Percentiles rank a stretch among this genome's conserved stretches.
Conservation (phyloP, 305 asterid species). For the Salvia sclarea region DNA sequence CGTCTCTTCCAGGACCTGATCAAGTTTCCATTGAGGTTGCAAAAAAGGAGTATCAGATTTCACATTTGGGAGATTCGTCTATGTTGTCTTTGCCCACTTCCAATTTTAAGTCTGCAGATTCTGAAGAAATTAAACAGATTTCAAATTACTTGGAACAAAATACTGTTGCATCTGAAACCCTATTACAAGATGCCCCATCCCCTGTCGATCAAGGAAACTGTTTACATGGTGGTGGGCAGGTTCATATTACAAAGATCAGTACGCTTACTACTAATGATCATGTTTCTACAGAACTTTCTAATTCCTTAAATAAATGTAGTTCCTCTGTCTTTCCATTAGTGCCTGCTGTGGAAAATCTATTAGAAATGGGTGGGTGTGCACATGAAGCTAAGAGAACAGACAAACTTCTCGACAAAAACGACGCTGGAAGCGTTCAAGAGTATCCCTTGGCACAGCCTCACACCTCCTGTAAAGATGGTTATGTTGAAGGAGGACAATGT, state of each 20-base stretch:
- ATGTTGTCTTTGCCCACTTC: slow-evolving; percentile 30
- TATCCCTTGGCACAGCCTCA: slow-evolving; percentile 31
- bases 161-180: slow-evolving; percentile 37
- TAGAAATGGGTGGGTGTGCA: slow-evolving; percentile 32
- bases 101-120: slow-evolving; percentile 20
- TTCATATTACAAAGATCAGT: slow-evolving; percentile 24
- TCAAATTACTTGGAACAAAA: slow-evolving; percentile 35
- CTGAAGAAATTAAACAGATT: slow-evolving; percentile 33
- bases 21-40: slow-evolving; percentile 31
- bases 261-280: slow-evolving; percentile 10
- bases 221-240: slow-evolving; percentile 34
- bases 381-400: slow-evolving; percentile 34
- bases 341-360: slow-evolving; percentile 34
- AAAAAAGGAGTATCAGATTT: slow-evolving; percentile 30
- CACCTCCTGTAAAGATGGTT: slow-evolving; percentile 30
- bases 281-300: slow-evolving; percentile 36
- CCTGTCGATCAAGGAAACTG: slow-evolving; percentile 28
- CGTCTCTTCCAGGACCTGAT: slow-evolving; percentile 24
- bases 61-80: slow-evolving; percentile 34
- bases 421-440: slow-evolving; percentile 17
- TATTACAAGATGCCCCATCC: slow-evolving; percentile 37
- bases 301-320: slow-evolving; percentile 32
- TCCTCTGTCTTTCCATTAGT: slow-evolving; percentile 32
- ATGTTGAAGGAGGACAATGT: slow-evolving; percentile 32
- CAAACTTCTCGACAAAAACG: slow-evolving; percentile 24